Percentiles rank a stretch among this genome's conserved stretches.
phyloP scores from a whole-genome alignment of 2,329 filamentous ascomycete genomes.

The Lecanicillium sp. region DNA sequence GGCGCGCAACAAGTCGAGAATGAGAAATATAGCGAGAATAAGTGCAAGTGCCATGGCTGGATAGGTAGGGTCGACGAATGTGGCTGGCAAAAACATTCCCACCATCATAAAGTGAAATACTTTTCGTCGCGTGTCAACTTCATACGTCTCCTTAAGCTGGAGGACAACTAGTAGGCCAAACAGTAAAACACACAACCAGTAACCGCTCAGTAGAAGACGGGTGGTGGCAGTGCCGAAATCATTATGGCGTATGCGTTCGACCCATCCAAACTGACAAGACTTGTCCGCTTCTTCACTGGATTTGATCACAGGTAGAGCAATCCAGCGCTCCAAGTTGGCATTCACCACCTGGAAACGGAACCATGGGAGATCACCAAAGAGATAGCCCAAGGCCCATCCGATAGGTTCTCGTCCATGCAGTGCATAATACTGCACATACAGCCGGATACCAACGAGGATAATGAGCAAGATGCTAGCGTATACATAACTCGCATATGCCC shows the following conservation, averaged over 20 bases:
- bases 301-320: constrained; percentile 52
- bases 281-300: constrained; percentile 17
- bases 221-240: constrained; percentile 70
- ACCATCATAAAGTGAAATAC: constrained; percentile 99
- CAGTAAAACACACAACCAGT: constrained; percentile 63
- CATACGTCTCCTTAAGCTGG: constrained; percentile 64
- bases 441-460: constrained; percentile 63
- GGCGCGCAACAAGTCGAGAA: constrained; percentile 82
- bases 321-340: constrained; percentile 65
- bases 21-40: constrained; percentile 73
- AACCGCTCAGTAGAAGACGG: constrained; percentile 65
- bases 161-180: constrained; percentile 69
- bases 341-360: constrained; percentile 65
- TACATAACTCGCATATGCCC: constrained; percentile 73
- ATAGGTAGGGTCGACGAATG: constrained; percentile 80
- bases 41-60: constrained; percentile 71
- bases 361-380: constrained; percentile 68
- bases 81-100: constrained; percentile 81
- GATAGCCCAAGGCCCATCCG: constrained; percentile 85
- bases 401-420: constrained; percentile 71
- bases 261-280: constrained; percentile 47
- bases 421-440: constrained; percentile 58
- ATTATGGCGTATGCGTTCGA: constrained; percentile 54
- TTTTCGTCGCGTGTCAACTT: constrained; percentile 93
- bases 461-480: constrained; percentile 60